Conservation (phyloP, 352 stramenopile genomes). For the Salisapilia sapeloensis region DNA sequence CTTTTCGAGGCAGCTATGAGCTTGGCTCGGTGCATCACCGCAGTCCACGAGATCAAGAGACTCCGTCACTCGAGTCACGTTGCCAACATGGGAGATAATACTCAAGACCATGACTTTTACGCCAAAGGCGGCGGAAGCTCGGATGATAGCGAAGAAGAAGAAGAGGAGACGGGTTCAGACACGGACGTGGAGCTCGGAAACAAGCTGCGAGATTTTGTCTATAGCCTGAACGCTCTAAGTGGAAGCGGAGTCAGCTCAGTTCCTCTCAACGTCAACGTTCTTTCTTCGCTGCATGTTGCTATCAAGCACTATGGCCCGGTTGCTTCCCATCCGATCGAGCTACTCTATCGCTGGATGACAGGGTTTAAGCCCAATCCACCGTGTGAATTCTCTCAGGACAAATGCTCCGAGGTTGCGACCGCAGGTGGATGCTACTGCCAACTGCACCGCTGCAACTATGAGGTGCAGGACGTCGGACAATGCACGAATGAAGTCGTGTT, state of each 20-base stretch:
- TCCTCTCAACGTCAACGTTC: conserved; percentile 12
- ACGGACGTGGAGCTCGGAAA: neutral
- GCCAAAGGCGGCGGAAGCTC: conserved; percentile 3
- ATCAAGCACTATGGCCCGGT: conserved; percentile 39
- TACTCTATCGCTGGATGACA: conserved; percentile 36
- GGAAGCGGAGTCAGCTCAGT: too few species aligned
- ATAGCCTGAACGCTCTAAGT: too few species aligned
- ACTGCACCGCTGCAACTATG: conserved; percentile 9
- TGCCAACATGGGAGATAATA: too few species aligned
- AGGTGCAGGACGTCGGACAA: neutral
- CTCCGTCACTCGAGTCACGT: too few species aligned
- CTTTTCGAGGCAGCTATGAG: too few species aligned
- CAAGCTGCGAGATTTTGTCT: too few species aligned
- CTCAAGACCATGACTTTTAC: too few species aligned
- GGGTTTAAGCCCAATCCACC: conserved; percentile 24
- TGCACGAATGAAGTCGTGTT: conserved; percentile 11
- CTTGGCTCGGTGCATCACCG: too few species aligned
- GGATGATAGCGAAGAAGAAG: conserved; percentile 4
- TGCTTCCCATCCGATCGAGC: conserved; percentile 31
- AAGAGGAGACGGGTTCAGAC: neutral
- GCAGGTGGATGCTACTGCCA: conserved; percentile 7
- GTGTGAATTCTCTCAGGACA: conserved; percentile 11
- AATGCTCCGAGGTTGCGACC: conserved; percentile 16
- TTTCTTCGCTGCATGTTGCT: conserved; percentile 15
- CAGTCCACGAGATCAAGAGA: too few species aligned